A percentile compares a stretch with the other conserved stretches of the same genome.
phyloP scores from a whole-genome alignment of 2,329 filamentous ascomycete genomes.

The Chrysosphaeria jannelii region DNA sequence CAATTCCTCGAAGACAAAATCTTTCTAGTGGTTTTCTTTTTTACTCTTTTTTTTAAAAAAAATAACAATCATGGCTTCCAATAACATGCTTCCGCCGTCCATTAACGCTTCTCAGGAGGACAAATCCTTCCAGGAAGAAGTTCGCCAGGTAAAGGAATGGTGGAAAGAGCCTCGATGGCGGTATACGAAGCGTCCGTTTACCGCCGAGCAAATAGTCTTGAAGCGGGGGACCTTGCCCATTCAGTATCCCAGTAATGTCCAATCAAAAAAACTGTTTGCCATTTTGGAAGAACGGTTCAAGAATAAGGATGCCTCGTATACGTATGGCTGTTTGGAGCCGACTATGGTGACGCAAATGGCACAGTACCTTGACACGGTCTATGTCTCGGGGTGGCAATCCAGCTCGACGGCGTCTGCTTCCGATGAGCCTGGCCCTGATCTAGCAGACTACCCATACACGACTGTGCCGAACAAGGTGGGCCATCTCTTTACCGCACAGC shows the following conservation, averaged over 20 bases:
- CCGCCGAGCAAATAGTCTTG: conserved; percentile 83
- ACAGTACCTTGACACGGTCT: conserved; percentile 93
- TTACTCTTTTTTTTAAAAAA: conserved; percentile 1
- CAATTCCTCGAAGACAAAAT: too few species aligned
- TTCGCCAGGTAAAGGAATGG: conserved; percentile 74
- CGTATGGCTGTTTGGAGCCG: conserved; percentile 88
- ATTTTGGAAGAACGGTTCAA: conserved; percentile 68
- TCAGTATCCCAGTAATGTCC: conserved; percentile 65
- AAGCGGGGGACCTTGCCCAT: conserved; percentile 83
- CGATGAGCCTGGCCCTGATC: conserved; percentile 87
- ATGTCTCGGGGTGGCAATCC: conserved; percentile 96
- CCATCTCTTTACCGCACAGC: conserved; percentile 91
- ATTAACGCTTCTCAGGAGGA: conserved; percentile 27
- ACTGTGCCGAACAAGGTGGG: conserved; percentile 96
- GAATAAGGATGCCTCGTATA: conserved; percentile 55
- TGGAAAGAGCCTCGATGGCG: conserved; percentile 83
- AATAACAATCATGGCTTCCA: conserved; percentile 18
- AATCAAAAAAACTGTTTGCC: conserved; percentile 83
- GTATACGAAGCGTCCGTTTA: conserved; percentile 75
- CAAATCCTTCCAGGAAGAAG: conserved; percentile 48
- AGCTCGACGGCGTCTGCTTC: conserved; percentile 86
- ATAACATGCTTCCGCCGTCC: conserved; percentile 28
- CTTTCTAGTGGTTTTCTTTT: too few species aligned
- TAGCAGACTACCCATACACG: conserved; percentile 92
- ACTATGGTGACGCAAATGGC: conserved; percentile 99